Percentiles rank a stretch among this genome's conserved stretches.
Conservation (phyloP, 352 stramenopile species). For the Blastocystis sp. region DNA sequence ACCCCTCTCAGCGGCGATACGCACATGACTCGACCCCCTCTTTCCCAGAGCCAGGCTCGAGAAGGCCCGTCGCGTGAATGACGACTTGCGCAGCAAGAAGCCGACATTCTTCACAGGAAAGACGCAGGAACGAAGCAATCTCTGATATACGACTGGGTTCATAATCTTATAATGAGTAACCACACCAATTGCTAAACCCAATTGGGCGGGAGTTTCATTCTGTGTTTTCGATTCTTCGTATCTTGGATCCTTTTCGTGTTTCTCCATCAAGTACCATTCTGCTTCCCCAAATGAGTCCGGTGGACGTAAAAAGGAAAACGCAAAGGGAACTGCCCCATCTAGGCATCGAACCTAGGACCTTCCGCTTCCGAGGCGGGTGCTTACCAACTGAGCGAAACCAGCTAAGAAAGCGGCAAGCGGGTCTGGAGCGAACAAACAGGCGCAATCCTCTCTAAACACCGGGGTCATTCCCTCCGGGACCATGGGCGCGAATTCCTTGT, state of each 20-base stretch:
- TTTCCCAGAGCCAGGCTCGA: conserved; percentile 7
- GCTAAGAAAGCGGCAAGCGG: background rate
- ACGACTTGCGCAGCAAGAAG: conserved; percentile 51
- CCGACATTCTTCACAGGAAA: conserved; percentile 2
- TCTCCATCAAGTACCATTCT: no score
- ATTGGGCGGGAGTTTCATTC: conserved; percentile 31
- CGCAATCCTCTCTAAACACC: background rate
- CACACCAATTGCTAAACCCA: conserved; percentile 25
- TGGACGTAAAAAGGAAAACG: conserved; percentile 17
- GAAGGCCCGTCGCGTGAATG: conserved; percentile 14
- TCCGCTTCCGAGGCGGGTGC: conserved; percentile 69
- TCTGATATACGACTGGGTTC: conserved; percentile 48
- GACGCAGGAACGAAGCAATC: conserved; percentile 2
- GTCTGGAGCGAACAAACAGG: background rate
- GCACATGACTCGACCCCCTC: background rate
- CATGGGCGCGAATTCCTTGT: conserved; percentile 18
- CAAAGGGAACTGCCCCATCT: conserved; percentile 60
- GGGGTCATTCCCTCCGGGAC: conserved; percentile 7
- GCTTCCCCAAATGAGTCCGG: background rate
- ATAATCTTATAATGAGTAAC: conserved; percentile 5
- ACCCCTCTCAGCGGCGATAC: background rate
- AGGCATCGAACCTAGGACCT: conserved; percentile 70
- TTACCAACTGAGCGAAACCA: conserved; percentile 71
- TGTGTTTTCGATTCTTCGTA: background rate
- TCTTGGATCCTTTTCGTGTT: no score